Evolutionary conservation across 2,329 filamentous ascomycete species (phyloP).

Genomic region (Aurifilum marmelostoma): DNA sequence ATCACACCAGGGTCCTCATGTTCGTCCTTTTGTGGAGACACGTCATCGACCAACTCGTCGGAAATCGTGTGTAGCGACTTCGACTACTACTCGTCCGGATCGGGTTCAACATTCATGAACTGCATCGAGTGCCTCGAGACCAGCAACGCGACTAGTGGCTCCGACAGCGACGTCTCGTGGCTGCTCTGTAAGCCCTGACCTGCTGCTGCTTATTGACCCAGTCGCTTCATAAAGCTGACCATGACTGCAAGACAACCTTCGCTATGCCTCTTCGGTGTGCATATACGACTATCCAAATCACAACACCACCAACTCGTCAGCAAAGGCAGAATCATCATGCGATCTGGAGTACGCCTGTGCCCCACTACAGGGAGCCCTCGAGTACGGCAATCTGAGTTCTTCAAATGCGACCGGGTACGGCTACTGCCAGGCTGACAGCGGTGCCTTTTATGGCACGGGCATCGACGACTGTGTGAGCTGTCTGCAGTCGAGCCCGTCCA

Average conservation of each 20-base stretch:
- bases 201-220: not conserved
- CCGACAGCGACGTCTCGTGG: conserved; percentile 49
- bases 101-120: conserved; percentile 50
- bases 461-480: conserved; percentile 48
- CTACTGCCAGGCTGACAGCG: conserved; percentile 50
- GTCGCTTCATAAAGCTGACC: conserved; percentile 30
- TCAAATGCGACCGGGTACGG: conserved; percentile 43
- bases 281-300: conserved; percentile 44
- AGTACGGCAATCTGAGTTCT: conserved; percentile 40
- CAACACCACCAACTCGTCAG: conserved; percentile 41
- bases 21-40: conserved; percentile 50
- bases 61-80: conserved; percentile 53
- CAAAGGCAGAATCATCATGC: conserved; percentile 39
- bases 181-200: conserved; percentile 50
- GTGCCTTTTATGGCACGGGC: conserved; percentile 37
- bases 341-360: conserved; percentile 46
- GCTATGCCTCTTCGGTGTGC: conserved; percentile 53
- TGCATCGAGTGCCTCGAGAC: conserved; percentile 52
- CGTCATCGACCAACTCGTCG: conserved; percentile 46
- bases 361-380: conserved; percentile 44
- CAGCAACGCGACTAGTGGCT: conserved; percentile 45
- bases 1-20: conserved; percentile 57
- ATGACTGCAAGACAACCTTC: conserved; percentile 48
- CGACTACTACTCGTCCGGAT: conserved; percentile 42
- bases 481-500: conserved; percentile 41